Evolutionary conservation across 257 asterid species (phyloP), one percentile per base, ranked within the genome.

Genomic region (Ehretia macrophylla): DNA sequence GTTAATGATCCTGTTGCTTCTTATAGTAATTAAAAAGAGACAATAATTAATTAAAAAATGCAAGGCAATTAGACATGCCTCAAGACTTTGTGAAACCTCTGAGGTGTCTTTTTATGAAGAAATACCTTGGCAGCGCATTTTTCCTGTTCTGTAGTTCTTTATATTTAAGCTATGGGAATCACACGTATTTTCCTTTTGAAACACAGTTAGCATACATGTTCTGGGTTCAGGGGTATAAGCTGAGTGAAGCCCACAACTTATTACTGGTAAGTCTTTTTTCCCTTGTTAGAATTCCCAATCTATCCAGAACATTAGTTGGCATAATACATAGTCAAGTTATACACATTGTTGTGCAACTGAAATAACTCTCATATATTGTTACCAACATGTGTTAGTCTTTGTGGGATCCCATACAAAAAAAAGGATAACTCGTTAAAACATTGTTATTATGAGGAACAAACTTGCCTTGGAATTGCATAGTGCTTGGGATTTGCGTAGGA

Each of bases 131-230:
- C 52, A 45, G 42, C 35, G 52, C 48, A 21, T 32, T 42, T n/a
- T 20, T 12, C n/a, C 37, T 51, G 37, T 12, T 51, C 14, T 11
- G 10, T 1, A 11, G 8, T 11, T 20, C 16, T 20, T 22, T 19
- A 18, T 51, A 51, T 18, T 20, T 51, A 5, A 10, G 3, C 56
- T n/a, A n/a, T n/a, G 51, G 51, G 55, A 67, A 42, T 51, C 55
- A 61, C 59, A 59, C 17, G 14, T 14, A 1, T 27, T 59, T 45
- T 44, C n/a, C 22, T 49, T 73, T 56, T 53, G 62, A 69, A 60
- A 54, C 80, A 64, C 84, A 92, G 99, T 67, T 92, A 75, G 90
- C 97, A 38, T 88, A 92, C 82, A 92, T 92, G 99, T 88, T 81
- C 71, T 92, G 99, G 99, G 51, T 85, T 74, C 96, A 69, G 73